Evolutionary conservation across 2,329 filamentous ascomycete species (phyloP).

Genomic region (Knufia petricola): DNA sequence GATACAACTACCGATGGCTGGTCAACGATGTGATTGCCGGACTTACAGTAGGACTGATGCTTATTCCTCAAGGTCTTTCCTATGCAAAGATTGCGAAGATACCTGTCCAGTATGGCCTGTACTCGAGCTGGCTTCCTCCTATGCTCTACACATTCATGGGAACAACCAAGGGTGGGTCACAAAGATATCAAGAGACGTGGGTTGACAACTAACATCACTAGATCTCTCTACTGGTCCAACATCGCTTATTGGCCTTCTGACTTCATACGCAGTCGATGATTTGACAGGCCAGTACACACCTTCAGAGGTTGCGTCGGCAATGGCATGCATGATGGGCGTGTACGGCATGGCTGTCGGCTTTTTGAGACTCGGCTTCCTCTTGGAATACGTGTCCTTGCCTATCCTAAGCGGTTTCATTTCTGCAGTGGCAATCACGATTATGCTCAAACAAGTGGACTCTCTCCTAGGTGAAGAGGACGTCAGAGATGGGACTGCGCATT

Average conservation of each 20-base stretch:
- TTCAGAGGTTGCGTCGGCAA: constrained; percentile 49
- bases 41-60: constrained; percentile 49
- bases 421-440: constrained; percentile 56
- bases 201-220: constrained; percentile 10
- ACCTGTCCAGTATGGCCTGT: constrained; percentile 51
- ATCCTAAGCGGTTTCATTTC: constrained; percentile 58
- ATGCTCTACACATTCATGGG: constrained; percentile 51
- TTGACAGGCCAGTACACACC: constrained; percentile 44
- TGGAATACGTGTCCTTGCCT: constrained; percentile 57
- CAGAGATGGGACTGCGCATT: constrained; percentile 44
- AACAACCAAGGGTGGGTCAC: constrained; percentile 47
- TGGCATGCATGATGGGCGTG: constrained; percentile 55
- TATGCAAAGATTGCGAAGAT: constrained; percentile 55
- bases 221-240: constrained; percentile 56
- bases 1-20: constrained; percentile 53
- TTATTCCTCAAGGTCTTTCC: constrained; percentile 53
- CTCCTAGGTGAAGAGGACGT: constrained; percentile 48
- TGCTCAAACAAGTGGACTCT: constrained; percentile 54
- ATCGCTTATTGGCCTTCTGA: constrained; percentile 54
- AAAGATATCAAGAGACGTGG: neutral
- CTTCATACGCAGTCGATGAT: constrained; percentile 49
- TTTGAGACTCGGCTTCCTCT: constrained; percentile 53
- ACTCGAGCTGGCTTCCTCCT: constrained; percentile 51
- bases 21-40: constrained; percentile 54
- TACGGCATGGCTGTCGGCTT: constrained; percentile 51